Evolutionary conservation across 2,329 filamentous ascomycete species (phyloP).

Genomic region (Aspergillus novoparasiticus): DNA sequence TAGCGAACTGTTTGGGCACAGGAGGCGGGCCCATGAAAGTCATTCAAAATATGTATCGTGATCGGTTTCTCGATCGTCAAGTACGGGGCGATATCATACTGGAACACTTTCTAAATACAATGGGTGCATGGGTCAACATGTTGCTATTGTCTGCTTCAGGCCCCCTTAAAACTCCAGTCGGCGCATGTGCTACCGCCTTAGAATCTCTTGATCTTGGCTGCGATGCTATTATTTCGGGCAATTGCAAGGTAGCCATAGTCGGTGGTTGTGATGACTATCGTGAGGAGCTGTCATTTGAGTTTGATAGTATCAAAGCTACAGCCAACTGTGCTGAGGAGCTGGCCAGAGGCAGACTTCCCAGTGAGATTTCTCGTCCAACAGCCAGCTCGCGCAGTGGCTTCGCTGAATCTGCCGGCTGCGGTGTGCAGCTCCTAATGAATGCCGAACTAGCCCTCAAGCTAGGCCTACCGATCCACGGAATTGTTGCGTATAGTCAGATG

Average conservation of each 20-base stretch:
- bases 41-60: slow-evolving; percentile 93
- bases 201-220: slow-evolving; percentile 96
- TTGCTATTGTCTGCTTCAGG: slow-evolving; percentile 91
- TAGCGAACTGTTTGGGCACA: slow-evolving; percentile 95
- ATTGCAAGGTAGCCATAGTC: slow-evolving; percentile 91
- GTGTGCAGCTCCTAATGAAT: slow-evolving; percentile 74
- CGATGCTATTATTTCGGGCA: slow-evolving; percentile 95
- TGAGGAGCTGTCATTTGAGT: slow-evolving; percentile 96
- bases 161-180: slow-evolving; percentile 95
- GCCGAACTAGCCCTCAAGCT: slow-evolving; percentile 14
- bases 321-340: slow-evolving; percentile 95
- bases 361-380: slow-evolving; percentile 94
- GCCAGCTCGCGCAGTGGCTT: slow-evolving; percentile 94
- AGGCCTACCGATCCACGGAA: slow-evolving; percentile 69
- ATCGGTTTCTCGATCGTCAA: slow-evolving; percentile 76
- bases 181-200: slow-evolving; percentile 91
- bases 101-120: slow-evolving; percentile 99
- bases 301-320: slow-evolving; percentile 98
- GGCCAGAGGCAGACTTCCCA: slow-evolving; percentile 84
- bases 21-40: slow-evolving; percentile 91
- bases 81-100: slow-evolving; percentile 75
- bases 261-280: slow-evolving; percentile 98
- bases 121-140: slow-evolving; percentile 99
- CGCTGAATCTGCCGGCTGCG: slow-evolving; percentile 96
- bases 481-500: slow-evolving; percentile 85